Base-by-base conservation (phyloP, 2,329 filamentous ascomycete species). In the Talaromyces marneffei region DNA sequence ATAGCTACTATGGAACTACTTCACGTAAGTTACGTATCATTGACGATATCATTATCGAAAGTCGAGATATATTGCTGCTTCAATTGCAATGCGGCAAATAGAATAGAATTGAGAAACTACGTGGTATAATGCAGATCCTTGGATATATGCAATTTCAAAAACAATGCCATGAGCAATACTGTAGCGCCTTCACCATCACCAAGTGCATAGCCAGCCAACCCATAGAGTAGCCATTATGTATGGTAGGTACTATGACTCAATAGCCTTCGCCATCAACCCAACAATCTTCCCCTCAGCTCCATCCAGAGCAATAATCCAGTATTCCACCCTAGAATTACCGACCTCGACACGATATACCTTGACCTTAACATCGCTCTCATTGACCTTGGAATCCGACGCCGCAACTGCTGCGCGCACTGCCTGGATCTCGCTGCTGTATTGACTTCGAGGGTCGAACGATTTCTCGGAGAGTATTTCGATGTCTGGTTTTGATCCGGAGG, bases 181-280 rank as follows among this genome's bases (percentile, higher is more conserved):
- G 12, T 48, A 48, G 12, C 39, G n/a, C n/a, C n/a, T n/a, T n/a
- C n/a, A n/a, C n/a, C 14, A 46, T 46, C 23, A 25, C 35, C 5
- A 16, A 27, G 42, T 44, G 4, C 23, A 46, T 6, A 27, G n/a
- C n/a, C n/a, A n/a, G n/a, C n/a, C n/a, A n/a, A n/a, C n/a, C n/a
- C n/a, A n/a, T n/a, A n/a, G n/a, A n/a, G n/a, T n/a, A n/a, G n/a
- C n/a, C n/a, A n/a, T n/a, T n/a, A n/a, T n/a, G n/a, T n/a, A n/a
- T n/a, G 27, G 8, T 6, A 16, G n/a, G n/a, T 14, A 27, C 50
- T 33, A 89, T 69, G 83, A 86, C 81, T 96, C 92, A 65, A 96
- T 81, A 27, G 88, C 85, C 76, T 91, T 78, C 10, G 88, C 90
- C 81, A 91, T 93, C 60, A 88, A 81, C 14, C 92, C 92, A 7